Conservation (phyloP, 352 stramenopile genomes). For the Phytophthora hybrid region DNA sequence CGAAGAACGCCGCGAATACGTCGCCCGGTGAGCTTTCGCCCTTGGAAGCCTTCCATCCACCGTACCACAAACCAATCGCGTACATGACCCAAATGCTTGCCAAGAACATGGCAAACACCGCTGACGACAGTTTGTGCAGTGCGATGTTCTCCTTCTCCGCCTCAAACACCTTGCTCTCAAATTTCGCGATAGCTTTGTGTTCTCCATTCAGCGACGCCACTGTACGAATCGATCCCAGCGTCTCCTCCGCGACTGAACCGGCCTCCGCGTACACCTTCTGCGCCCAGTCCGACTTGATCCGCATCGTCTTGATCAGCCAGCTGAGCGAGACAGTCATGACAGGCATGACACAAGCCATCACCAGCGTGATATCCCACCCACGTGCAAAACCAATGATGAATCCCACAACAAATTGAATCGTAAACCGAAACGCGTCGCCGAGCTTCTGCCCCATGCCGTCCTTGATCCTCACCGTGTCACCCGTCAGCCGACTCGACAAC, state of each 20-base stretch:
- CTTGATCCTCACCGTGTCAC: conserved; percentile 52
- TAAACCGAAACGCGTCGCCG: conserved; percentile 46
- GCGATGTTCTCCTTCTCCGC: conserved; percentile 51
- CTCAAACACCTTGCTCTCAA: conserved; percentile 35
- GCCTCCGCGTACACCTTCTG: conserved; percentile 55
- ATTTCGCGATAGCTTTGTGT: conserved; percentile 45
- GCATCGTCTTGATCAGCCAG: conserved; percentile 48
- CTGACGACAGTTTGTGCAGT: conserved; percentile 42
- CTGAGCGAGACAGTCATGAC: conserved; percentile 42
- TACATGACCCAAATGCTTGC: conserved; percentile 63
- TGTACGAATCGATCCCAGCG: conserved; percentile 50
- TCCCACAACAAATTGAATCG: conserved; percentile 41
- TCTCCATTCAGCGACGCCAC: conserved; percentile 55
- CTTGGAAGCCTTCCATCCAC: conserved; percentile 48
- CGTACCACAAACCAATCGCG: conserved; percentile 61
- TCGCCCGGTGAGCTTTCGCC: conserved; percentile 42
- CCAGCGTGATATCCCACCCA: conserved; percentile 55
- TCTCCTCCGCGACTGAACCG: conserved; percentile 57
- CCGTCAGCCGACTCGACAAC: conserved; percentile 40
- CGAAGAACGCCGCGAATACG: conserved; percentile 63
- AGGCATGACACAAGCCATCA: conserved; percentile 51
- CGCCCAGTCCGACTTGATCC: conserved; percentile 25
- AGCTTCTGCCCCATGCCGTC: conserved; percentile 55
- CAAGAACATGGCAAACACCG: conserved; percentile 50
- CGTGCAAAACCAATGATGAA: conserved; percentile 50